Base-by-base conservation (phyloP, 805 yeast species). In the Zygosaccharomyces gambellarensis region DNA sequence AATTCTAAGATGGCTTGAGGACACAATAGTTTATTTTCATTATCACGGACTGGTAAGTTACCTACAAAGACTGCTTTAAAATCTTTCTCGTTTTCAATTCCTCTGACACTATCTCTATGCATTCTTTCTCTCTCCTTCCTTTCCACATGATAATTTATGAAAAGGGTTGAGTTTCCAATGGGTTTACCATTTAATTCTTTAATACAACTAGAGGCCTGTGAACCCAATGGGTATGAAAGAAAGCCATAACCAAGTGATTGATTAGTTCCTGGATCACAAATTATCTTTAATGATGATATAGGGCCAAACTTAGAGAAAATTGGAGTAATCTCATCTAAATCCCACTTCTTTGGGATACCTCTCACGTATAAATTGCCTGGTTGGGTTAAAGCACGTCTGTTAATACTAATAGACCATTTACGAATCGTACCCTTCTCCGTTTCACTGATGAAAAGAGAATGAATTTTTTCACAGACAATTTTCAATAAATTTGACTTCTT, bases 91-190 rank as follows among this genome's bases (percentile, higher is more conserved):
- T 70, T 72, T 36, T 70, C 64, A 54, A 72, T 77, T 49, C 76
- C 67, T 48, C 76, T 76, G 42, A 59, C 43, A 36, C 62, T 63
- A 36, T 56, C 60, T 58, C 64, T 59, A 46, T 64, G 65, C 12
- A 66, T 50, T 19, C 73, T 66, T 44, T 77, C 69, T 46, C 90
- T 69, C 59, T 83, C 88, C 50, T 77, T 75, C 56, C 81, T 79
- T 43, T 85, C 82, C 41, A 83, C 75, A 62, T 85, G 88, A 59
- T 75, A 81, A 58, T 83, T 82, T 44, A 84, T 75, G 57, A 77
- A 80, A 29, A 69, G 48, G 11, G 56, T 57, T n/a, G 65, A 63
- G 8, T 63, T 64, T 10, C 58, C 61, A 36, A 65, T 51, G 43
- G 57, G 55, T 40, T 59, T 58, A 25, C 79, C 80, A 60, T 81